Base-by-base conservation (phyloP, 352 stramenopile genomes). In the Elongisporangium anandrum region DNA sequence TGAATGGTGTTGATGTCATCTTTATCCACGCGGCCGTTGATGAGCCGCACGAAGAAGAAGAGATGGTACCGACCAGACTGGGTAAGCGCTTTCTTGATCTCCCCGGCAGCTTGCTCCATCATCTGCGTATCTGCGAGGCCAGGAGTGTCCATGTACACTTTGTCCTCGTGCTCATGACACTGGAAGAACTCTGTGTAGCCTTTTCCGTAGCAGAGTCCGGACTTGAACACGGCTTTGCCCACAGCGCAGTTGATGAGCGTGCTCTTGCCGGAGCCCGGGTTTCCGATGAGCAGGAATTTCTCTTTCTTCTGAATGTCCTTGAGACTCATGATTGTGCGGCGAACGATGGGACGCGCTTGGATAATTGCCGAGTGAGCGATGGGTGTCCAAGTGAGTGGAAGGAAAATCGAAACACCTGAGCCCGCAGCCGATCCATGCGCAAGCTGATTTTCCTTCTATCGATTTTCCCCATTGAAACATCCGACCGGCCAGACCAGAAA, bases 241-340 rank as follows among this genome's bases (percentile, higher is more conserved):
- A 67, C 49, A 10, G 67, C 51, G 20, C 64, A 70, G 56, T 70
- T 70, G 56, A 70, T 64, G 60, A 70, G 56, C 19, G 64, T 67
- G 29, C 59, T 70, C 50, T 70, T 70, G 17, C 64, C 64, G 2
- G 59, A 66, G 7, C 64, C 64, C 7, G 59, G 59, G 29, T 70
- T 70, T 7, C 24, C n/a, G n/a, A n/a, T n/a, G n/a, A 34, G 24
- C 24, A 34, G 24, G 7, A 34, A 34, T 3, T 34, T 34, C 24
- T 34, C 24, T 34, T 34, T 34, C 24, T 34, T 34, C 24, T 34
- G 24, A 34, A 34, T 3, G 24, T 3, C 24, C 7, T 34, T 7
- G 24, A 34, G 24, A 34, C 24, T 3, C 24, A 34, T 34, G 24
- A 7, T 34, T n/a, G n/a, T n/a, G n/a, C n/a, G n/a, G n/a, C n/a